These are phyloP conservation scores for Trametes gibbosa DNA, from an alignment of 768 basidiomycete genomes.

Conservation along the genomic window DNA sequence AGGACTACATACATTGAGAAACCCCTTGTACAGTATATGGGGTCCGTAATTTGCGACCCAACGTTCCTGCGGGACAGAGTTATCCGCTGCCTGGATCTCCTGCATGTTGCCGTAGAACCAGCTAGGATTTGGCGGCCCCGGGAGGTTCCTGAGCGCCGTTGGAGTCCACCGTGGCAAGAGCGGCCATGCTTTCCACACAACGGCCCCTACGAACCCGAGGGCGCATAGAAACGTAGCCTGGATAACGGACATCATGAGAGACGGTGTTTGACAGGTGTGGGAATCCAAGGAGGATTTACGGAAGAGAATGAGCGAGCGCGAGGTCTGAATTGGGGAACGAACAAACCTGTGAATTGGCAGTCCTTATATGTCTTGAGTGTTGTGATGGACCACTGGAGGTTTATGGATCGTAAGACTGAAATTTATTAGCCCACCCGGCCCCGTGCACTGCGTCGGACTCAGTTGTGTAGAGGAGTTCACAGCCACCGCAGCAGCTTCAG, in stretches of 20 bases:
- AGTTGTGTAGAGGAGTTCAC: background rate
- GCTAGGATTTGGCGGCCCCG: slow-evolving; percentile 46
- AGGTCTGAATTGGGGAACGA: background rate
- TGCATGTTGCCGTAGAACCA: slow-evolving; percentile 48
- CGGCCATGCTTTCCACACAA: background rate
- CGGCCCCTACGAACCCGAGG: background rate
- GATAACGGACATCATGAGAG: background rate
- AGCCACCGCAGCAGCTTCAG: background rate
- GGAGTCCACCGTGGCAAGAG: background rate
- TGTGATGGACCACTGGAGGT: background rate
- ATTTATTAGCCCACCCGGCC: background rate
- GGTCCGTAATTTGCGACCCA: slow-evolving; percentile 51
- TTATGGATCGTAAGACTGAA: background rate
- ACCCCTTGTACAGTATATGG: slow-evolving; percentile 42
- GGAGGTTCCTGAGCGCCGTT: slow-evolving; percentile 46
- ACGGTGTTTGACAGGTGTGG: background rate
- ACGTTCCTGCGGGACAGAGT: slow-evolving; percentile 28
- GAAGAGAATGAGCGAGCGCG: background rate
- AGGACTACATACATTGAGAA: slow-evolving; percentile 41
- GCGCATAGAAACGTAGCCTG: background rate
- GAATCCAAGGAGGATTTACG: background rate
- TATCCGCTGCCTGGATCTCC: slow-evolving; percentile 41
- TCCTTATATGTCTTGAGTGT: too few relatives aligned
- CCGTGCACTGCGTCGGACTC: too few relatives aligned
- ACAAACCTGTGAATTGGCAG: too few relatives aligned